Evolutionary conservation across 176 grass and related monocot genomes (phyloP).

Genomic region (Ensete glaucum): DNA sequence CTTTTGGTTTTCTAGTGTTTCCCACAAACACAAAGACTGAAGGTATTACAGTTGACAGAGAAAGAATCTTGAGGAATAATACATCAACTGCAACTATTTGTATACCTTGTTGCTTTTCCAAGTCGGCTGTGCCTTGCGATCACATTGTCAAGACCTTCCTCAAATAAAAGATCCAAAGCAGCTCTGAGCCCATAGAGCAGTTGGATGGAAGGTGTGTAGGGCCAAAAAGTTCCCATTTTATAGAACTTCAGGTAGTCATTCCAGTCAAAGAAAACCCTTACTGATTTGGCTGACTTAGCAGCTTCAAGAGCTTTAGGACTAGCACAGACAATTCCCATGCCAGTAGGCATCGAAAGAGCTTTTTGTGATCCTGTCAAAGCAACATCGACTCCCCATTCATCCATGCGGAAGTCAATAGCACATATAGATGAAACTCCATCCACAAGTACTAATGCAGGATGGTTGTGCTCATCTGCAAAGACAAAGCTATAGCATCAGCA

Average conservation of each 20-base stretch:
- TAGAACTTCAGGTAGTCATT: conserved; percentile 93
- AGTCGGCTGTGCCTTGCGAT: conserved; percentile 72
- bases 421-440: conserved; percentile 96
- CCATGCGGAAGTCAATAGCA: conserved; percentile 89
- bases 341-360: conserved; percentile 85
- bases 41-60: no score
- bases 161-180: conserved; percentile 78
- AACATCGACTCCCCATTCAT: conserved; percentile 92
- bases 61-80: no score
- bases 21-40: neutral
- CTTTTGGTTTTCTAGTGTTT: no score
- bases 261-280: conserved; percentile 94
- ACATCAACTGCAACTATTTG: neutral
- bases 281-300: conserved; percentile 64
- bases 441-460: conserved; percentile 74
- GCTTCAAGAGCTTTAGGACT: conserved; percentile 80
- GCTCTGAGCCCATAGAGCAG: conserved; percentile 77
- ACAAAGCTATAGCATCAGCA: neutral
- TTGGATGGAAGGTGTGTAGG: conserved; percentile 94
- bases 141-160: conserved; percentile 77
- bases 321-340: conserved; percentile 79
- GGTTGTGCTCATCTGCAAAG: conserved; percentile 44
- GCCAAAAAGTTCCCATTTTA: conserved; percentile 68
- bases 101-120: conserved; percentile 73
- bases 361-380: conserved; percentile 94